phyloP scores from a whole-genome alignment of 2,329 filamentous ascomycete species.

The Falciphora oryzae region DNA sequence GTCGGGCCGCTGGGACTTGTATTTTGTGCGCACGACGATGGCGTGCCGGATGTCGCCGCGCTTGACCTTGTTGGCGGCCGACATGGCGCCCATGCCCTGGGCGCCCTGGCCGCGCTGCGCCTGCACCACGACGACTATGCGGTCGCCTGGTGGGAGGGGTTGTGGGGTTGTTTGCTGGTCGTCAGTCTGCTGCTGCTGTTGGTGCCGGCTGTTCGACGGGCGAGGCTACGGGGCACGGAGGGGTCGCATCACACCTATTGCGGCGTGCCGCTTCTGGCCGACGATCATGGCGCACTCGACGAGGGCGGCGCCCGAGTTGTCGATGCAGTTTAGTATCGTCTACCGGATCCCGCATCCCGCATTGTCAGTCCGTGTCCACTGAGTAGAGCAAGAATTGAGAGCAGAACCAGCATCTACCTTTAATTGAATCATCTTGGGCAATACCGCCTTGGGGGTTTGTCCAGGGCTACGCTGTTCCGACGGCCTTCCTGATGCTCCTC shows the following conservation, averaged over 20 bases:
- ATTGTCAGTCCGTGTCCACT: not conserved
- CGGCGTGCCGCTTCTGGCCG: slow-evolving; percentile 81
- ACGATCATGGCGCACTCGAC: slow-evolving; percentile 95
- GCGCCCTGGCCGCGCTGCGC: slow-evolving; percentile 81
- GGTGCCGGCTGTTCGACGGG: not conserved
- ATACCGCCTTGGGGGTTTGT: not conserved
- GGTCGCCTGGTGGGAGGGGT: slow-evolving; percentile 64
- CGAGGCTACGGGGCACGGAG: not conserved
- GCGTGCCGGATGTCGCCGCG: slow-evolving; percentile 95
- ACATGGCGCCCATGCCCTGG: slow-evolving; percentile 64
- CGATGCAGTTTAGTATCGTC: slow-evolving; percentile 99
- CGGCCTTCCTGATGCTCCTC: not conserved
- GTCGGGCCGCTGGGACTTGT: slow-evolving; percentile 81
- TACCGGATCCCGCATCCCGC: slow-evolving; percentile 28
- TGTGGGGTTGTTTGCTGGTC: slow-evolving; percentile 8
- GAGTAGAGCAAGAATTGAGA: too few relatives aligned
- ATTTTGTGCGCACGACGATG: slow-evolving; percentile 85
- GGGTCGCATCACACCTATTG: slow-evolving; percentile 62
- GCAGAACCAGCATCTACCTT: slow-evolving; percentile 47
- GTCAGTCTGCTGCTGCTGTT: slow-evolving; percentile 2
- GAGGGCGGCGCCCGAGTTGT: slow-evolving; percentile 96
- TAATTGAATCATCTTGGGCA: slow-evolving; percentile 79
- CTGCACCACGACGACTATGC: slow-evolving; percentile 95
- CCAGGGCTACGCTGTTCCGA: not conserved
- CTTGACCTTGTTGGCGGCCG: slow-evolving; percentile 85